Evolutionary conservation across 257 asterid genomes (phyloP), one percentile per base, ranked within the genome.

Genomic region (Solanum sejunctum): DNA sequence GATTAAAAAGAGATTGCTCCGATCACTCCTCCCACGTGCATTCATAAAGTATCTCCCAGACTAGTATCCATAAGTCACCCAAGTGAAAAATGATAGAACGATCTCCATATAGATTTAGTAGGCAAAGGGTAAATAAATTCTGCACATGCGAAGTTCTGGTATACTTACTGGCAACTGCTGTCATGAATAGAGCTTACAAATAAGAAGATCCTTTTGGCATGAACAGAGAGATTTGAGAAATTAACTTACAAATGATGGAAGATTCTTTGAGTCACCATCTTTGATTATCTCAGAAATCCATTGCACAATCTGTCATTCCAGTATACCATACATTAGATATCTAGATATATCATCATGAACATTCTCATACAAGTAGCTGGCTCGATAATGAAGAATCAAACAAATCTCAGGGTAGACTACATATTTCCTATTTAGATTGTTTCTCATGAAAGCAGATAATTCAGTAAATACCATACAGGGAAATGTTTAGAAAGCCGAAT

Each of bases 251-350:
- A 97, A 94, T 81, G 95, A 91, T 83, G 98, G 97, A 83, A 97
- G 94, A 83, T 90, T 92, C 87, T 97, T 93, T 84, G 98, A 85
- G 91, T 97, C 98, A 6, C 99, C 99, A 84, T 97, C 98, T 90
- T 90, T 88, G 72, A 97, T 93, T 81, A 89, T 95, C 90, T 85
- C 87, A 75, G 98, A 95, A 85, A 94, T 92, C 99, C 99, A 97
- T 66, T 63, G 85, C 81, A 91, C 89, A 79, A 97, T 97, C 99
- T 96, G 96, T 73, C 84, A 84, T 81, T 61, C 66, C 85, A 75
- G 86, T 83, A 58, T 51, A 89, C 63, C 84, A 87, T 17, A 39
- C 49, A 71, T 70, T 36, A 52, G 58, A 82, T 26, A 28, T 47
- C 70, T 49, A 64, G 41, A 51, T 12, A 15, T 71, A 32, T 69